Evolutionary conservation across 2,329 filamentous ascomycete species (phyloP).

Genomic region (Penicillium sp.): DNA sequence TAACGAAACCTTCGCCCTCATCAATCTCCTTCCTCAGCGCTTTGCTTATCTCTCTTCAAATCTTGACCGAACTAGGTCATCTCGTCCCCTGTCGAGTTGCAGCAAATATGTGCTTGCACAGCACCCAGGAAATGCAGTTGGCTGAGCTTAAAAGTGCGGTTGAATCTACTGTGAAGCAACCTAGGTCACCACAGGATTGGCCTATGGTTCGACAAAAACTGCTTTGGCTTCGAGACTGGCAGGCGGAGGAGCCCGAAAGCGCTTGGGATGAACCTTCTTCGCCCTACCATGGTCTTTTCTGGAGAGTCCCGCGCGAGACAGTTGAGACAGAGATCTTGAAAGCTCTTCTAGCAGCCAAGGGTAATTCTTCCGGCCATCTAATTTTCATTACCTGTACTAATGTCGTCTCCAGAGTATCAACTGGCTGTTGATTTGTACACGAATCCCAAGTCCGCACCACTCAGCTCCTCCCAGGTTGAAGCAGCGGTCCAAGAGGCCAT

Average conservation of each 20-base stretch:
- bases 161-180: slow-evolving; percentile 46
- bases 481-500: slow-evolving; percentile 53
- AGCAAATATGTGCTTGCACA: slow-evolving; percentile 55
- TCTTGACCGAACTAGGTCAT: slow-evolving; percentile 43
- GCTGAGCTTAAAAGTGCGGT: slow-evolving; percentile 56
- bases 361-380: slow-evolving; percentile 26
- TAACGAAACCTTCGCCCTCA: slow-evolving; percentile 42
- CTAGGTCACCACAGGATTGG: slow-evolving; percentile 53
- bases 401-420: slow-evolving; percentile 37
- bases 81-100: slow-evolving; percentile 37
- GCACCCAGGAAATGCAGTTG: slow-evolving; percentile 54
- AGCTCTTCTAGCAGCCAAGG: slow-evolving; percentile 52
- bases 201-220: slow-evolving; percentile 50
- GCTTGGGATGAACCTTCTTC: slow-evolving; percentile 29
- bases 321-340: slow-evolving; percentile 61
- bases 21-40: slow-evolving; percentile 45
- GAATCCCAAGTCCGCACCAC: slow-evolving; percentile 30
- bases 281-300: slow-evolving; percentile 48
- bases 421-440: slow-evolving; percentile 46
- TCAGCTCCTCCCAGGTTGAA: slow-evolving; percentile 53
- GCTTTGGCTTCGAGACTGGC: slow-evolving; percentile 64
- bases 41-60: slow-evolving; percentile 42
- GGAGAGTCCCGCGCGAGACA: slow-evolving; percentile 49
- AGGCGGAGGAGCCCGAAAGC: slow-evolving; percentile 29
- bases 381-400: slow-evolving; percentile 14